Evolutionary conservation across 2,329 filamentous ascomycete genomes (phyloP), one percentile per base, ranked within the genome.

Genomic region (Arthrobotrys iridis): DNA sequence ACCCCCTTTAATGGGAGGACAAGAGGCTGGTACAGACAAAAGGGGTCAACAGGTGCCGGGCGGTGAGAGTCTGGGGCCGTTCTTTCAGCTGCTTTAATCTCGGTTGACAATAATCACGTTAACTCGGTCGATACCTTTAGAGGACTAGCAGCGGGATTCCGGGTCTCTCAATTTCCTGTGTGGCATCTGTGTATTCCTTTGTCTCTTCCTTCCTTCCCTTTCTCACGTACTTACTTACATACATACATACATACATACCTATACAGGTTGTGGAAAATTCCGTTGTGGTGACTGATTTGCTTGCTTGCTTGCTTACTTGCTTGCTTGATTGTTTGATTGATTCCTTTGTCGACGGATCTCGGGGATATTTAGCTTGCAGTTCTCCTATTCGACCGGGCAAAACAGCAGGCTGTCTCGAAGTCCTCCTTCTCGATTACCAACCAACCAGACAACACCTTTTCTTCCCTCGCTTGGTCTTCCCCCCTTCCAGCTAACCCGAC

Each of bases 71-170:
- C 26, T 74, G 41, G 50, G 43, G 46, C 60, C 43, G 67, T 46
- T 33, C 59, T 48, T 74, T 74, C 70, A 74, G 55, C 62, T 74
- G 70, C 45, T 57, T 67, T 74, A 74, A 74, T 74, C 70, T 74
- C 70, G 70, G 70, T 57, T 67, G 62, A 43, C 58, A 63, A 48
- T 63, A 63, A 63, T 63, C 58, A 45, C 58, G 28, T 40, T n/a
- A n/a, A n/a, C 15, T 11, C 37, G n/a, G n/a, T 15, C 6, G 37
- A n/a, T 15, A n/a, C 3, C 37, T 40, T 22, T 43, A 43, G 40
- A 20, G 45, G 30, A 26, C 45, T 22, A 30, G 30, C 28, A 50
- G 48, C 48, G 48, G 10, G 26, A n/a, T 55, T 55, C 30, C 28
- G 28, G 50, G 50, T 28, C 37, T 18, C 24, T 24, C 50, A 37